phyloP scores from a whole-genome alignment of 805 yeast species.

The Tanozyma kutaoensis region DNA sequence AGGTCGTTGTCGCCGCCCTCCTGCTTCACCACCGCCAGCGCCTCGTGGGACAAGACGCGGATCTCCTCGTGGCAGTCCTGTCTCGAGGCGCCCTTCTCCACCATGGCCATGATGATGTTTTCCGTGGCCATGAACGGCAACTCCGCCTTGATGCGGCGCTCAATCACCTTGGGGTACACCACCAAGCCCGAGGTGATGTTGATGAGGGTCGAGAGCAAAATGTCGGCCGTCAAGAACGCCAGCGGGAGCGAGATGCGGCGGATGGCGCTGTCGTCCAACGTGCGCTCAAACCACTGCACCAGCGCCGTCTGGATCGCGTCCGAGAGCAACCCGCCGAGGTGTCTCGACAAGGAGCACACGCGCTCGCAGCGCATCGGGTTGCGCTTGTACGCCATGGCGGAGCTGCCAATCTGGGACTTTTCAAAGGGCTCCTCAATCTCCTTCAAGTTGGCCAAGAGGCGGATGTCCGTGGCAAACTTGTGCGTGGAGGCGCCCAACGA shows the following conservation, averaged over 20 bases:
- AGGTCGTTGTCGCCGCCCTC: constrained; percentile 98
- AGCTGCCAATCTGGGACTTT: constrained; percentile 94
- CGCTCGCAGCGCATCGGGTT: constrained; percentile 99
- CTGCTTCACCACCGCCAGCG: constrained; percentile 93
- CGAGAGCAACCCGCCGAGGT: constrained; percentile 77
- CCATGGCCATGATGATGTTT: constrained; percentile 99
- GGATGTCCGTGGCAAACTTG: constrained; percentile 94
- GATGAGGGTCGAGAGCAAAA: constrained; percentile 73
- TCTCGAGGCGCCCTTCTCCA: constrained; percentile 92
- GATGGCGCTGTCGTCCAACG: constrained; percentile 95
- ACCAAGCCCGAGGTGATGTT: constrained; percentile 93
- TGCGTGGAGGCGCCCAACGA: constrained; percentile 94
- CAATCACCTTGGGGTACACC: constrained; percentile 97
- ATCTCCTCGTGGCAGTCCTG: constrained; percentile 98
- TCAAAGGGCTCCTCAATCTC: constrained; percentile 98
- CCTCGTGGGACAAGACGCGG: constrained; percentile 94
- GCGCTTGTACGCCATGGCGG: constrained; percentile 99
- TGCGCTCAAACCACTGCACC: constrained; percentile 99
- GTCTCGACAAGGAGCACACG: constrained; percentile 96
- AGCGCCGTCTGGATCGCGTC: constrained; percentile 96
- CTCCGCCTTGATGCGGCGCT: constrained; percentile 87
- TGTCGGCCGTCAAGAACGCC: constrained; percentile 93
- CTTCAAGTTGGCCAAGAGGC: constrained; percentile 90
- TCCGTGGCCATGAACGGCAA: constrained; percentile 99
- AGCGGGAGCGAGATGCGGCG: constrained; percentile 95